phyloP scores from a whole-genome alignment of 768 basidiomycete genomes.

The Boletus sp. region DNA sequence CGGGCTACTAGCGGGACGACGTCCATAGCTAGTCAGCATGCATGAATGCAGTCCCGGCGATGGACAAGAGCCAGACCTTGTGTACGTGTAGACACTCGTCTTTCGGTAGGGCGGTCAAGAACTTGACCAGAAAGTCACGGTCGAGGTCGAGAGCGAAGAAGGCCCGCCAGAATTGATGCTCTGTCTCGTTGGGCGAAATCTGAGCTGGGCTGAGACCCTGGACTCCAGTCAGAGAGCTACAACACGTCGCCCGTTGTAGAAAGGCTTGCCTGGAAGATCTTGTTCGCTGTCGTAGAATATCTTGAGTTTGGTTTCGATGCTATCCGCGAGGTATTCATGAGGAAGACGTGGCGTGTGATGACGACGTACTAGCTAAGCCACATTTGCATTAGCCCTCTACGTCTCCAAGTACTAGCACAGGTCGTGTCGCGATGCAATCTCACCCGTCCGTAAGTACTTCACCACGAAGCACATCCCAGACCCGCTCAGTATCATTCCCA shows the following conservation, averaged over 20 bases:
- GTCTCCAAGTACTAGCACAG: background rate
- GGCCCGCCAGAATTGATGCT: conserved; percentile 50
- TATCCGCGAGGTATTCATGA: conserved; percentile 19
- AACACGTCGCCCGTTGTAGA: background rate
- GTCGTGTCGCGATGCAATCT: conserved; percentile 15
- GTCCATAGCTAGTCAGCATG: conserved; percentile 12
- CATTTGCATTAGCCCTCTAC: too few relatives aligned
- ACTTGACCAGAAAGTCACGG: conserved; percentile 40
- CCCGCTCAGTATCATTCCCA: conserved; percentile 21
- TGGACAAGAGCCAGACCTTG: conserved; percentile 42
- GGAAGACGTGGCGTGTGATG: background rate
- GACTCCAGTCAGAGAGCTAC: background rate
- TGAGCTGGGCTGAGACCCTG: conserved; percentile 44
- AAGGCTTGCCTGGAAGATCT: conserved; percentile 43
- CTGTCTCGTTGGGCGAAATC: conserved; percentile 44
- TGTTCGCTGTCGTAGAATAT: conserved; percentile 46
- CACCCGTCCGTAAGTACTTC: conserved; percentile 25
- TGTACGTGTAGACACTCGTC: conserved; percentile 47
- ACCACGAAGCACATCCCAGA: background rate
- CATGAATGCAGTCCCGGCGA: background rate
- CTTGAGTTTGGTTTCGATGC: conserved; percentile 40
- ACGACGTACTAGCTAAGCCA: background rate
- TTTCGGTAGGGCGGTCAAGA: conserved; percentile 43
- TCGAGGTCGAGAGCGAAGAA: conserved; percentile 55
- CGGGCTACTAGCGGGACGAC: conserved; percentile 43